phyloP scores from a whole-genome alignment of 2,329 filamentous ascomycete species.

The Dissoconium aciculare region DNA sequence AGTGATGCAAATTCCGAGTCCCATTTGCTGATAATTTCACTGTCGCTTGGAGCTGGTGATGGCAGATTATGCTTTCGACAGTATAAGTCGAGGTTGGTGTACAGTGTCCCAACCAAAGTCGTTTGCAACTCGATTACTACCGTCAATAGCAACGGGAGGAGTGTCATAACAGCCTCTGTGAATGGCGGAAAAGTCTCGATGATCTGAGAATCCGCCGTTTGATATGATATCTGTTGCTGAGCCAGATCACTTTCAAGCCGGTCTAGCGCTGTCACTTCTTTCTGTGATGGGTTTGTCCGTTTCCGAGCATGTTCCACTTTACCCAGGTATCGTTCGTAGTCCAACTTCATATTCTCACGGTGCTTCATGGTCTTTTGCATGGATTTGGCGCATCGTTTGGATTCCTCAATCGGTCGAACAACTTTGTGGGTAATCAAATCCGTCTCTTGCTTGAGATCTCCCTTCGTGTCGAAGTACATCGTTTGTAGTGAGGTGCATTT shows the following conservation, averaged over 20 bases:
- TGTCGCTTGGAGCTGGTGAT: constrained; percentile 56
- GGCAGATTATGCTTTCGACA: constrained; percentile 54
- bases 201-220: constrained; percentile 59
- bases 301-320: constrained; percentile 54
- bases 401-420: constrained; percentile 53
- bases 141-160: constrained; percentile 58
- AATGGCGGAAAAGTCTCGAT: constrained; percentile 56
- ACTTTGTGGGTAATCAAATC: constrained; percentile 54
- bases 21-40: constrained; percentile 54
- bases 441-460: constrained; percentile 57
- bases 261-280: constrained; percentile 55
- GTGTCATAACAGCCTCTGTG: constrained; percentile 52
- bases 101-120: constrained; percentile 59
- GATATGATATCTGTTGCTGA: constrained; percentile 52
- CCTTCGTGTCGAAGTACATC: constrained; percentile 54
- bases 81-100: constrained; percentile 61
- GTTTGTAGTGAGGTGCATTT: constrained; percentile 51
- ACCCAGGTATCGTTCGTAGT: constrained; percentile 64
- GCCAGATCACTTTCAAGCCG: constrained; percentile 59
- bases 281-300: constrained; percentile 54
- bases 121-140: constrained; percentile 65
- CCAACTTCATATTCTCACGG: constrained; percentile 64
- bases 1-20: constrained; percentile 46
- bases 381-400: constrained; percentile 52
- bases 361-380: constrained; percentile 76